phyloP scores from a whole-genome alignment of 805 yeast species.

The Lipomyces starkeyi region DNA sequence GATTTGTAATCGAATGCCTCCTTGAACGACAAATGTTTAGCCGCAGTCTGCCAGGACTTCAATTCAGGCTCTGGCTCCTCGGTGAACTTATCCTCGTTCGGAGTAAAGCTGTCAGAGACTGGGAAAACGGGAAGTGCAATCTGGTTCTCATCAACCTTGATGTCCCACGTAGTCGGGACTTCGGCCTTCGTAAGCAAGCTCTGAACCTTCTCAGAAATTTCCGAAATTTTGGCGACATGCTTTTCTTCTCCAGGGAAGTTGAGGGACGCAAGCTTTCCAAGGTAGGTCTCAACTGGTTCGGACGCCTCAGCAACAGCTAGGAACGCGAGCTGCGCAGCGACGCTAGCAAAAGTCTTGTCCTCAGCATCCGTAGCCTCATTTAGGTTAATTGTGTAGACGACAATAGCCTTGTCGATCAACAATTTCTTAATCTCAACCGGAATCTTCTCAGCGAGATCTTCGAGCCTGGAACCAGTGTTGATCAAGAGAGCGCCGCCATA shows the following conservation, averaged over 20 bases:
- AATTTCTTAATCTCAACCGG: conserved; percentile 27
- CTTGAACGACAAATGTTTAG: conserved; percentile 75
- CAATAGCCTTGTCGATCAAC: conserved; percentile 22
- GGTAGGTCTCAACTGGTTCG: conserved; percentile 41
- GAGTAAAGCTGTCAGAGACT: conserved; percentile 66
- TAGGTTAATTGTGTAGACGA: conserved; percentile 30
- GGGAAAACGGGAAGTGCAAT: conserved; percentile 57
- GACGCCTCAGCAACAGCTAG: conserved; percentile 73
- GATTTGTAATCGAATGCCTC: conserved; percentile 72
- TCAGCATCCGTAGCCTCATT: conserved; percentile 51
- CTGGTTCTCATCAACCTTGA: conserved; percentile 39
- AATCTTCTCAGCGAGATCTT: conserved; percentile 41
- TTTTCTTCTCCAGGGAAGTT: conserved; percentile 32
- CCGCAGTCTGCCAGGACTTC: conserved; percentile 56
- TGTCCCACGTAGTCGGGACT: conserved; percentile 36
- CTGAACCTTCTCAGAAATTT: conserved; percentile 46
- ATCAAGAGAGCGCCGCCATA: conserved; percentile 63
- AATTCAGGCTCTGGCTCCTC: conserved; percentile 53
- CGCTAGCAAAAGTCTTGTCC: conserved; percentile 69
- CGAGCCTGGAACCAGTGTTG: conserved; percentile 57
- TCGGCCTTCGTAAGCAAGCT: conserved; percentile 45
- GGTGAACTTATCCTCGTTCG: conserved; percentile 59
- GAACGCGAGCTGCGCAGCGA: conserved; percentile 79
- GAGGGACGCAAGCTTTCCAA: conserved; percentile 39
- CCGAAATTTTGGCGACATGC: conserved; percentile 22